phyloP scores from a whole-genome alignment of 2,329 filamentous ascomycete species.

The Colletotrichum truncatum region DNA sequence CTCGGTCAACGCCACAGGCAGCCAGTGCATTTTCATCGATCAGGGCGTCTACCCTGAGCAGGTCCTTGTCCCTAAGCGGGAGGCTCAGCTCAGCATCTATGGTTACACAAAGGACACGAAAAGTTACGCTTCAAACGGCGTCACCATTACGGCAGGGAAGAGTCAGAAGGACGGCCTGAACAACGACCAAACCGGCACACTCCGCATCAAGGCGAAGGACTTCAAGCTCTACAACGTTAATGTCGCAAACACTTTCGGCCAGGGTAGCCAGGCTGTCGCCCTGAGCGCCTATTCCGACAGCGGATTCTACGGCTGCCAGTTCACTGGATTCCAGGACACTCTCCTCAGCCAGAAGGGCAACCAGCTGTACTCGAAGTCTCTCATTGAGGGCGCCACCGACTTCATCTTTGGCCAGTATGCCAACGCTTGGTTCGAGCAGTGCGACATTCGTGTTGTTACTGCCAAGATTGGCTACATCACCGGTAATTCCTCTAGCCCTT shows the following conservation, averaged over 20 bases:
- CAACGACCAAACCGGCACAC: constrained; percentile 62
- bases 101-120: constrained; percentile 65
- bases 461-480: constrained; percentile 50
- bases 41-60: constrained; percentile 71
- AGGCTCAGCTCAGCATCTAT: constrained; percentile 61
- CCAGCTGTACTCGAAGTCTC: constrained; percentile 55
- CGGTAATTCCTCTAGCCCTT: constrained; percentile 37
- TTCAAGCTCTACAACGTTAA: constrained; percentile 71
- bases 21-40: constrained; percentile 72
- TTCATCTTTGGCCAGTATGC: constrained; percentile 58
- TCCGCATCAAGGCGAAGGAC: constrained; percentile 57
- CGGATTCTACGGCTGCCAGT: constrained; percentile 56
- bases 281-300: constrained; percentile 52
- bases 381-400: constrained; percentile 58
- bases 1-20: constrained; percentile 55
- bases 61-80: constrained; percentile 60
- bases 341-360: constrained; percentile 54
- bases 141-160: constrained; percentile 63
- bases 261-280: constrained; percentile 57
- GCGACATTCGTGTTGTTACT: constrained; percentile 48
- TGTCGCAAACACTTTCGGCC: constrained; percentile 56
- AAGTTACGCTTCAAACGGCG: constrained; percentile 64
- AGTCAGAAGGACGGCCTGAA: constrained; percentile 58
- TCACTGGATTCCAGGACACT: constrained; percentile 61
- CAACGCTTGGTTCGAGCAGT: constrained; percentile 53